A percentile compares a stretch with the other conserved stretches of the same genome.
Conservation (phyloP, 108 stramenopile genomes). For the Nannochloropsis gaditana region DNA sequence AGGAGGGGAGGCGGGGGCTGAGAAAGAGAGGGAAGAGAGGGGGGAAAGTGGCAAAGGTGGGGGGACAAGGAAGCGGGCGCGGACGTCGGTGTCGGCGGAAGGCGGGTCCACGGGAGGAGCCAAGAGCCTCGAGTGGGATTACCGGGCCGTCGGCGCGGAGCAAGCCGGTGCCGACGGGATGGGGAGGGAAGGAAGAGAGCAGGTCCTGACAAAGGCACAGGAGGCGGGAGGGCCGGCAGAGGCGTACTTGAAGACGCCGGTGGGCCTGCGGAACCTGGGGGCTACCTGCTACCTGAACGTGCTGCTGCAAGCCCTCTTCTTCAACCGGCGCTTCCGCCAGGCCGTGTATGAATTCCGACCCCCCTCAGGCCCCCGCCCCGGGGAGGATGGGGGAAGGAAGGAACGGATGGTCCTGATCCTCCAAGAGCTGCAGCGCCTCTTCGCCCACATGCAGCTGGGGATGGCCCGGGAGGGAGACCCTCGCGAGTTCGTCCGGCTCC, state of each 20-base stretch:
- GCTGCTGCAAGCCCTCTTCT: constrained; percentile 57
- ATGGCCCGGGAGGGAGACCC: constrained; percentile 31
- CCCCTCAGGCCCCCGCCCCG: background rate
- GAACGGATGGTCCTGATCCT: background rate
- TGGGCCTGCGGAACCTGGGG: constrained; percentile 57
- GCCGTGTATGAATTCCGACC: constrained; percentile 42
- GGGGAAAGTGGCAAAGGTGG: background rate
- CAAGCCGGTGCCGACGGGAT: background rate
- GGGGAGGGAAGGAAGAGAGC: background rate
- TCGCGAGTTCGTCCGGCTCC: constrained; percentile 27
- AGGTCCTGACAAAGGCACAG: background rate
- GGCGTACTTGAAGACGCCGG: constrained; percentile 9
- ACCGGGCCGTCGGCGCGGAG: background rate
- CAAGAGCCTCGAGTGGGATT: background rate
- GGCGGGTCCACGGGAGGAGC: background rate
- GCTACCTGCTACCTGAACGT: constrained; percentile 62
- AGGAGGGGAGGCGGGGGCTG: background rate
- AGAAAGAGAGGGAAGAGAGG: background rate
- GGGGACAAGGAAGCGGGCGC: background rate
- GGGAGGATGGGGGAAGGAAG: background rate
- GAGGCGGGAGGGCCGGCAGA: background rate
- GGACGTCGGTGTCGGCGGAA: background rate
- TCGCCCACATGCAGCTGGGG: constrained; percentile 39
- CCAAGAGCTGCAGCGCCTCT: constrained; percentile 45
- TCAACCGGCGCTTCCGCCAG: constrained; percentile 45